Conservation (phyloP, 306 rosid species). For the Glycine soja region DNA sequence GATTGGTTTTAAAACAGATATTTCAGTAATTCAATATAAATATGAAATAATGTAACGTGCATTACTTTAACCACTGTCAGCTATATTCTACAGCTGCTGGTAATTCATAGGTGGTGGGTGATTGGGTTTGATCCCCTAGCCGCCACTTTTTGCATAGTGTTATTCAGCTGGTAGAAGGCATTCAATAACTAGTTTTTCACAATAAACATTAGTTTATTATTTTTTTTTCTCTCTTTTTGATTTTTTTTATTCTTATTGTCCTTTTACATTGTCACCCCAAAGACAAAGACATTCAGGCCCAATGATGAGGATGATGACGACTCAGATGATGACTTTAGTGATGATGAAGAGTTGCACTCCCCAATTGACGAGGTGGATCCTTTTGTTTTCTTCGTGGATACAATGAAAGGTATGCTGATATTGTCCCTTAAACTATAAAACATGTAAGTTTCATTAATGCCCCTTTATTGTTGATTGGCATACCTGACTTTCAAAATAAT, state of each 20-base stretch:
- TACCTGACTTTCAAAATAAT: conserved; percentile 22
- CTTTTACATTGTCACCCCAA: conserved; percentile 30
- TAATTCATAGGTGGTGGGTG: neutral
- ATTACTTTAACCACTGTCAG: conserved; percentile 27
- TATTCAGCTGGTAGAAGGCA: neutral
- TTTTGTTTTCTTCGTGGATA: conserved; percentile 84
- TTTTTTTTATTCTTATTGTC: conserved; percentile 19
- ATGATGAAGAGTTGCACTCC: conserved; percentile 90
- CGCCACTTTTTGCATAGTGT: neutral
- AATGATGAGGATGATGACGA: conserved; percentile 65
- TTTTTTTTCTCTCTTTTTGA: conserved; percentile 17
- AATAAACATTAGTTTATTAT: neutral
- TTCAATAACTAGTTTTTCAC: neutral
- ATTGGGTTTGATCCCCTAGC: neutral
- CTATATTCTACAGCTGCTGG: conserved; percentile 4
- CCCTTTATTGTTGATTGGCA: conserved; percentile 19
- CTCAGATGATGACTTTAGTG: conserved; percentile 80
- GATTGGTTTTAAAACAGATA: neutral
- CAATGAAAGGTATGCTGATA: conserved; percentile 67
- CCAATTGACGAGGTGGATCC: conserved; percentile 98
- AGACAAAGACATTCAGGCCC: conserved; percentile 77
- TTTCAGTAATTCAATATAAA: conserved; percentile 29
- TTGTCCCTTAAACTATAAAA: neutral
- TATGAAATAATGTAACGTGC: conserved; percentile 9
- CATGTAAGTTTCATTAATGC: neutral